Percentiles rank a stretch among this genome's conserved stretches.
These are phyloP conservation scores for Sindora glabra DNA, from an alignment of 306 rosid genomes.

Conservation along the genomic window DNA sequence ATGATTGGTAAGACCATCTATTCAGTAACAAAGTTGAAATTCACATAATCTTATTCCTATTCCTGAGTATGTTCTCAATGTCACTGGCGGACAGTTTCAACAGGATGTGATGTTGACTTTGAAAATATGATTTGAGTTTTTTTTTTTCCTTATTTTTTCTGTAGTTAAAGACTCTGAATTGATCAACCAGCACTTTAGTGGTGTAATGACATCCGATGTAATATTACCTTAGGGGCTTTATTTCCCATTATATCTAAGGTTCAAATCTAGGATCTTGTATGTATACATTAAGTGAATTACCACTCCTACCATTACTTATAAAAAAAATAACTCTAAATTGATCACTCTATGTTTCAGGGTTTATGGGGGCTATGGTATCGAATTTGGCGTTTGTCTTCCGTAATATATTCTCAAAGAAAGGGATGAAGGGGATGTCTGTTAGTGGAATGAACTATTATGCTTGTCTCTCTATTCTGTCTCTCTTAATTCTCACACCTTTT, in stretches of 20 bases:
- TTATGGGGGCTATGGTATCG: constrained; percentile 94
- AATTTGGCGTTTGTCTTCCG: constrained; percentile 85
- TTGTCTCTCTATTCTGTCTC: constrained; percentile 80
- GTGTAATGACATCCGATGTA: too few species aligned
- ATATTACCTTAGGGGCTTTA: too few species aligned
- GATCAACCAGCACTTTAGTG: too few species aligned
- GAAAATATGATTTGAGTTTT: too few species aligned
- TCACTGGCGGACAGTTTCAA: neutral
- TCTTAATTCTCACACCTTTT: constrained; percentile 70
- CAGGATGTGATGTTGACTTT: neutral
- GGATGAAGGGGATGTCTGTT: constrained; percentile 84
- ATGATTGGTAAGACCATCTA: constrained; percentile 46
- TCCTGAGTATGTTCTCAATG: too few species aligned
- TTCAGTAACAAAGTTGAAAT: neutral
- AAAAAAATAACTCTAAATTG: too few species aligned
- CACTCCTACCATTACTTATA: too few species aligned
- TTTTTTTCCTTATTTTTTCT: too few species aligned
- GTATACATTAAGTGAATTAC: too few species aligned
- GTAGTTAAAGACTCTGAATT: neutral
- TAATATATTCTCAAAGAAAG: constrained; percentile 84
- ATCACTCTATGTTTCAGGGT: constrained; percentile 42
- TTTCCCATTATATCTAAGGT: too few species aligned
- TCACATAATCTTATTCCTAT: too few species aligned
- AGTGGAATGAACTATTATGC: constrained; percentile 98
- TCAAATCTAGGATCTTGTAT: too few species aligned